Conservation (phyloP, 495 filamentous ascomycete species). For the Podospora fimiseda region DNA sequence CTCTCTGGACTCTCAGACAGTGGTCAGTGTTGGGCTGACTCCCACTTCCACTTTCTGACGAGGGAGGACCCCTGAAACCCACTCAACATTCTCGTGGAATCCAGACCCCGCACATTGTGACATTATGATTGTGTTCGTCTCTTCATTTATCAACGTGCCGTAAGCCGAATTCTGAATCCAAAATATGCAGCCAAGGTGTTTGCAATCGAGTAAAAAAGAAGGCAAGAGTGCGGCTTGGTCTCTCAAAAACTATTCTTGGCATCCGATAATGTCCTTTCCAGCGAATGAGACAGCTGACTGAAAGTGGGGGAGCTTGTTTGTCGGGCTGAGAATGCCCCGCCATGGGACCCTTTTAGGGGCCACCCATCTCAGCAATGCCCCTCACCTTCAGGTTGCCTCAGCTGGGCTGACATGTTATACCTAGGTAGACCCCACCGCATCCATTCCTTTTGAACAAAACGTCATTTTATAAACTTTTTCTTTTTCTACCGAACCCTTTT, state of each 20-base stretch:
- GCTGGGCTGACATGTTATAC: background rate
- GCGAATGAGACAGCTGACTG: background rate
- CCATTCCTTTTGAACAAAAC: background rate
- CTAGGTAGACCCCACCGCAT: background rate
- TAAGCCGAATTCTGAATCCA: background rate
- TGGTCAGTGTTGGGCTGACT: background rate
- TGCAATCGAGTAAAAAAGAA: background rate
- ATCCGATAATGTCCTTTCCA: background rate
- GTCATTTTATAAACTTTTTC: background rate
- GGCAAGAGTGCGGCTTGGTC: background rate
- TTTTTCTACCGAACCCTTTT: background rate
- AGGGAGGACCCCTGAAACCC: background rate
- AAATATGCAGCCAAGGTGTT: constrained; percentile 7
- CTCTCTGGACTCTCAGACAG: background rate
- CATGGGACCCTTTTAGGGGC: background rate
- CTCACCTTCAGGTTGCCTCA: no score
- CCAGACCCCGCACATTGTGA: background rate
- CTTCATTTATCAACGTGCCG: background rate
- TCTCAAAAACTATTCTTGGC: background rate
- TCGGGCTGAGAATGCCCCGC: background rate
- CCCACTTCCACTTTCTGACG: background rate
- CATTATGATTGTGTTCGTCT: background rate
- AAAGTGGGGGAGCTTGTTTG: background rate
- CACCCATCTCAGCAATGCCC: background rate
- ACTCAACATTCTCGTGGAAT: constrained; percentile 3